Evolutionary conservation across 306 rosid genomes (phyloP), one percentile per base, ranked within the genome.

Genomic region (Corylus americana): DNA sequence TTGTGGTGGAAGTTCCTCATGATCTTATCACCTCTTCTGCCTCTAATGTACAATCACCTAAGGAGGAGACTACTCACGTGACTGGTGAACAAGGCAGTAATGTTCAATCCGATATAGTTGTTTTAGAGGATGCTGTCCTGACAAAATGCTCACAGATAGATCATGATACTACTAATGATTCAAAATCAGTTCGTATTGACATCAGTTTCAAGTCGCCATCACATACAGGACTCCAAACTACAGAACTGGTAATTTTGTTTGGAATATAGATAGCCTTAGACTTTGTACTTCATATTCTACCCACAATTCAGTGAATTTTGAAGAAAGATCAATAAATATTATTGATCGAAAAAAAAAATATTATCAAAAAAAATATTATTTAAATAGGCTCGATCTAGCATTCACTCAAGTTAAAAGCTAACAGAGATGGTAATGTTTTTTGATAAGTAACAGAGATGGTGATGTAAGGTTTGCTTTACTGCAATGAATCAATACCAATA

Each of bases 171-270:
- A 51, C 81, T 71, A 89, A 70, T 67, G 92, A 80, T 76, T 86
- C 97, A 5, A 87, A 89, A 80, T 90, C 97, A 61, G 90, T 94
- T 85, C 93, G 98, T 9, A 82, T 94, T 74, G 98, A 94, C 84
- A 92, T 94, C 73, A 92, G 98, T 92, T 94, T 94, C 70, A 94
- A 89, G 86, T 84, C 98, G 74, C 86, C 93, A 27, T 94, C 98
- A 58, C 97, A 94, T 83, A 94, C 98, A 48, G 97, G 98, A 80
- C 91, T 94, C 81, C 97, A 92, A 85, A 94, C 98, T 71, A 90
- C 98, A 81, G 91, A 87, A 76, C 85, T 92, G 98, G 98, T 94
- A 90, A 81, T 77, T 59, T 63, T 75, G 39, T 49, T 31, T 39
- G 81, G 45, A 72, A 57, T 53, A 44, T 70, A n/a, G 72, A 31